phyloP scores from a whole-genome alignment of 2,329 filamentous ascomycete species.

The Nemania diffusa region DNA sequence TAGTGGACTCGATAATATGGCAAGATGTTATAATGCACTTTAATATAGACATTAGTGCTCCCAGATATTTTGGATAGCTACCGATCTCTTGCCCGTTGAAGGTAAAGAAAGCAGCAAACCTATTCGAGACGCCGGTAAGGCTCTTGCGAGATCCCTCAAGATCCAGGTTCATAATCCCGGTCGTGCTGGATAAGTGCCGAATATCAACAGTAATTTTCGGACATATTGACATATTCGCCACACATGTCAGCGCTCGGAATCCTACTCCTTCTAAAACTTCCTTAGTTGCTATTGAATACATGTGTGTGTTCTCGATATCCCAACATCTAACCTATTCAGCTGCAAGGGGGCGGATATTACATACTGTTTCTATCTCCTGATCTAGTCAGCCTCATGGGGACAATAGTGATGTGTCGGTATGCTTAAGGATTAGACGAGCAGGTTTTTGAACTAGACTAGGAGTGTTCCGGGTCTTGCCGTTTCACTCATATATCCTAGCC shows the following conservation, averaged over 20 bases:
- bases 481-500: no score
- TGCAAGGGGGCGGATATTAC: neutral
- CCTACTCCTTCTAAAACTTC: neutral
- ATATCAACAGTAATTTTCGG: neutral
- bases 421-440: neutral
- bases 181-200: neutral
- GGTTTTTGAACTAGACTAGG: neutral
- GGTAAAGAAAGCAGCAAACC: neutral
- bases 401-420: neutral
- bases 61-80: neutral
- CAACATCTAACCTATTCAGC: neutral
- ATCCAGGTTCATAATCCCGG: neutral
- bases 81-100: neutral
- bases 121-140: neutral
- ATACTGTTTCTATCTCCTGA: neutral
- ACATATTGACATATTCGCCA: no score
- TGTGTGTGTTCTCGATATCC: neutral
- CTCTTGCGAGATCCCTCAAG: neutral
- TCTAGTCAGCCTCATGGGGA: neutral
- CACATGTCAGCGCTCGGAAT: neutral
- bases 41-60: neutral
- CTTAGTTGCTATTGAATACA: no score
- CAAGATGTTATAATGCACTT: neutral
- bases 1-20: neutral
- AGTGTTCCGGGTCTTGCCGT: no score